Evolutionary conservation across 1,284 basidiomycete species (phyloP), one percentile per base, ranked within the genome.

Genomic region (Ganoderma boninense): DNA sequence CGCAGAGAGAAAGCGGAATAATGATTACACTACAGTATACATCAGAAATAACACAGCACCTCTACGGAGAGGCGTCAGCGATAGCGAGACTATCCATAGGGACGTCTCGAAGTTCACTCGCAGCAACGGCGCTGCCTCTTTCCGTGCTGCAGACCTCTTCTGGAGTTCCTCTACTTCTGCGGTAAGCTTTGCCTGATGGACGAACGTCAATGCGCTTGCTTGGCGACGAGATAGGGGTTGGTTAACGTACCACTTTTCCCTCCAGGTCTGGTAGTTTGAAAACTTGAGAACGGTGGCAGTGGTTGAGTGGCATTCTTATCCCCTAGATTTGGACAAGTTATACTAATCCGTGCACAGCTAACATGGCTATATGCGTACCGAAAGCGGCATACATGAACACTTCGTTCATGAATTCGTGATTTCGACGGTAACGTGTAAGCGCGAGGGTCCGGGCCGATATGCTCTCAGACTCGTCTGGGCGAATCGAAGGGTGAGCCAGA

Each of bases 361-460:
- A n/a, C 60, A 32, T 44, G 32, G 35, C 16, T 8, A 60, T 46
- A n/a, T 18, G 78, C 83, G 69, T 73, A 91, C 93, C 87, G 75
- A 89, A 91, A 0, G 90, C 90, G 26, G 93, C 92, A 71, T 87
- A 84, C 75, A 84, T 85, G 79, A 95, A 95, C 0, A 95, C 90
- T 62, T 92, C 91, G 75, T 92, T 91, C 92, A 95, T 94, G 73
- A 90, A 84, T 64, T 94, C 93, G 74, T 95, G 92, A 76, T 95
- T 95, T 13, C 93, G 87, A 72, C 86, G 87, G 77, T 94, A 95
- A 46, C 94, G 85, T 14, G 89, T 87, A 42, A 91, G 77, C 3
- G 93, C 91, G 13, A 95, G 83, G 2, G 92, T 88, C 42, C 92
- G 86, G 1, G 91, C 89, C 2, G 93, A 91, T 69, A 95, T 89